These are phyloP conservation scores for Trichoderma sp. DNA, from an alignment of 2,329 filamentous ascomycete genomes.

Conservation along the genomic window DNA sequence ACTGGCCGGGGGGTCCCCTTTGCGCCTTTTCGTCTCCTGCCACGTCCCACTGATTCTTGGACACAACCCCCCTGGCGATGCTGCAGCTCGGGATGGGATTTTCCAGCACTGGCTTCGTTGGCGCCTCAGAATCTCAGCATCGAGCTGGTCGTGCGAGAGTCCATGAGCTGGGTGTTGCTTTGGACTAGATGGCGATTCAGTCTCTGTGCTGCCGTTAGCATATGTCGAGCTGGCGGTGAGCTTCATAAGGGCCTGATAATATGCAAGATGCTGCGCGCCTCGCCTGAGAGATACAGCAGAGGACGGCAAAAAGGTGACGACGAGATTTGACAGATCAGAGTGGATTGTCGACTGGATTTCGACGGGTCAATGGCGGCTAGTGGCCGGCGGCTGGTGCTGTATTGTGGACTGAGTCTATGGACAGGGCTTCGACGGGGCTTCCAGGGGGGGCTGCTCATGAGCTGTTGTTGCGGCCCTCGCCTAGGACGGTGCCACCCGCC, in stretches of 20 bases:
- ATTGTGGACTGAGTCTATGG: neutral
- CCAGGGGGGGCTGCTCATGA: neutral
- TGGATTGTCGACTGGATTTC: conserved; percentile 6
- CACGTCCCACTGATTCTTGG: neutral
- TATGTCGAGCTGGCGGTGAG: conserved; percentile 25
- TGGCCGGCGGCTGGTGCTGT: conserved; percentile 7
- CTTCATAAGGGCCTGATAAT: neutral
- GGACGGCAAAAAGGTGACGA: neutral
- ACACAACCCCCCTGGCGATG: neutral
- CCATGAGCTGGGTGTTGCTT: neutral
- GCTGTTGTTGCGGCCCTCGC: neutral
- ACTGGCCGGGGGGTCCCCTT: neutral
- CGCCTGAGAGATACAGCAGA: conserved; percentile 1
- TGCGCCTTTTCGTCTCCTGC: neutral
- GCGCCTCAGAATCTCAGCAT: conserved; percentile 11
- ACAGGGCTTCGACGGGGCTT: neutral
- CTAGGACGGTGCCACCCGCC: neutral
- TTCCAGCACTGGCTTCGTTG: neutral
- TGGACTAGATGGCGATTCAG: conserved; percentile 12
- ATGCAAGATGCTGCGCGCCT: conserved; percentile 21
- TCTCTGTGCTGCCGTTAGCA: conserved; percentile 11
- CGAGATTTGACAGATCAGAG: conserved; percentile 20
- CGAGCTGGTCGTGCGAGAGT: neutral
- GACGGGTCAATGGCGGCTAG: conserved; percentile 16
- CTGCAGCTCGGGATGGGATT: conserved; percentile 14